Evolutionary conservation across 768 basidiomycete genomes (phyloP).

Genomic region (Lactarius hengduanensis): DNA sequence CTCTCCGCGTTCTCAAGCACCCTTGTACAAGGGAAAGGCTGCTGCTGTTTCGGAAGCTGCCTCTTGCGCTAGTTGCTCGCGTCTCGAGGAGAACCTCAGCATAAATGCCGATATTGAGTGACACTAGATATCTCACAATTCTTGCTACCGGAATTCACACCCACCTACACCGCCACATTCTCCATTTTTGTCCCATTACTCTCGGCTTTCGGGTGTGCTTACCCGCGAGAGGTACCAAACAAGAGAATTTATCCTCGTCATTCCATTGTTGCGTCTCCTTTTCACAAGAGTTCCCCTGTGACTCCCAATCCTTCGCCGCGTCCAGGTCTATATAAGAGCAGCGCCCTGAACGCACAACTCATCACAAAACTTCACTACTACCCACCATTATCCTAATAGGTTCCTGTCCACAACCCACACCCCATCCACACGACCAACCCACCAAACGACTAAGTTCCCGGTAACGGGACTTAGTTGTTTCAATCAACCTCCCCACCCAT

Average conservation of each 20-base stretch:
- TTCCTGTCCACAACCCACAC: background rate
- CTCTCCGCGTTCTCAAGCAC: background rate
- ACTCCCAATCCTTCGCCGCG: background rate
- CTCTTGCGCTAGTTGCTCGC: background rate
- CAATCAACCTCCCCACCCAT: background rate
- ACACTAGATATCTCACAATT: too few species aligned
- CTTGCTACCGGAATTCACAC: too few species aligned
- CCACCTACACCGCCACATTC: too few species aligned
- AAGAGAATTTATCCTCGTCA: background rate
- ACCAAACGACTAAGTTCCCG: slow-evolving; percentile 1
- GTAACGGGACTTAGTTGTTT: slow-evolving; percentile 8
- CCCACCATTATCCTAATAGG: background rate
- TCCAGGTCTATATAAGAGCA: background rate
- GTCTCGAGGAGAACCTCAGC: too few species aligned
- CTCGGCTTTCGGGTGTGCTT: too few species aligned
- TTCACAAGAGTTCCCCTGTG: background rate
- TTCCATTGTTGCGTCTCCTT: background rate
- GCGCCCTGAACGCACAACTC: background rate
- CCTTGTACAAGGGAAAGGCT: too few species aligned
- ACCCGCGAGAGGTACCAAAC: too few species aligned
- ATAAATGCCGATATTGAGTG: too few species aligned
- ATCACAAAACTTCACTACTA: background rate
- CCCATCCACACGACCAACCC: background rate
- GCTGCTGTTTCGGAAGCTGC: too few species aligned
- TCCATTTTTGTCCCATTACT: too few species aligned